Evolutionary conservation across 306 rosid genomes (phyloP).

Genomic region (Vigna mungo): DNA sequence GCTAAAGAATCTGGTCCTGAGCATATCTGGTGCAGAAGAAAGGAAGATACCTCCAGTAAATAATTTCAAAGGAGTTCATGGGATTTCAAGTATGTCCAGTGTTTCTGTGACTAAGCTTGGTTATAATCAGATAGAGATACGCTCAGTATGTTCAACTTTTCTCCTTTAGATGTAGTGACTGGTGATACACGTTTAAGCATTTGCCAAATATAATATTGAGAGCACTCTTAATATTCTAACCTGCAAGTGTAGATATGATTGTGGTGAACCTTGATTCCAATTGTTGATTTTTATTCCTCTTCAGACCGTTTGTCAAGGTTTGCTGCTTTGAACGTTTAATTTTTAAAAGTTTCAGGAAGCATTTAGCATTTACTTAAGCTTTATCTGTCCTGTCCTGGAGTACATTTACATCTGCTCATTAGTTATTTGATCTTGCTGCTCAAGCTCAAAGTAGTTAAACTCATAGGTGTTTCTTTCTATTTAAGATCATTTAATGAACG

Average conservation of each 20-base stretch:
- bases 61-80: slow-evolving; percentile 92
- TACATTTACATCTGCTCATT: slow-evolving; percentile 20
- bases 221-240: slow-evolving; percentile 24
- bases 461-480: slow-evolving; percentile 1
- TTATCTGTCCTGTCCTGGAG: neutral
- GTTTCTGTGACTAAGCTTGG: slow-evolving; percentile 58
- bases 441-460: neutral
- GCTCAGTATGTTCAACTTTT: slow-evolving; percentile 64
- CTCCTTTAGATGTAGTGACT: slow-evolving; percentile 23
- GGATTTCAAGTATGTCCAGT: slow-evolving; percentile 88
- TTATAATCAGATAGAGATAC: slow-evolving; percentile 64
- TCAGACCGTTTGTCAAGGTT: slow-evolving; percentile 98
- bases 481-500: slow-evolving; percentile 23
- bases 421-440: slow-evolving; percentile 7
- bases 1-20: slow-evolving; percentile 54
- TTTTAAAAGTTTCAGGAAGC: slow-evolving; percentile 21
- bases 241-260: slow-evolving; percentile 1
- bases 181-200: slow-evolving; percentile 22
- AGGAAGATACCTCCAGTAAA: slow-evolving; percentile 59
- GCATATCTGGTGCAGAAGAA: slow-evolving; percentile 49
- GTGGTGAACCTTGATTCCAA: slow-evolving; percentile 31
- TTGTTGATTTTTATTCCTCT: slow-evolving; percentile 41
- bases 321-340: slow-evolving; percentile 26
- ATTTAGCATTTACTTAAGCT: slow-evolving; percentile 11
- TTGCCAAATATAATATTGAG: slow-evolving; percentile 23